These are phyloP conservation scores for Aspergillus aculeatus DNA, from an alignment of 2,329 filamentous ascomycete species.

Conservation along the genomic window DNA sequence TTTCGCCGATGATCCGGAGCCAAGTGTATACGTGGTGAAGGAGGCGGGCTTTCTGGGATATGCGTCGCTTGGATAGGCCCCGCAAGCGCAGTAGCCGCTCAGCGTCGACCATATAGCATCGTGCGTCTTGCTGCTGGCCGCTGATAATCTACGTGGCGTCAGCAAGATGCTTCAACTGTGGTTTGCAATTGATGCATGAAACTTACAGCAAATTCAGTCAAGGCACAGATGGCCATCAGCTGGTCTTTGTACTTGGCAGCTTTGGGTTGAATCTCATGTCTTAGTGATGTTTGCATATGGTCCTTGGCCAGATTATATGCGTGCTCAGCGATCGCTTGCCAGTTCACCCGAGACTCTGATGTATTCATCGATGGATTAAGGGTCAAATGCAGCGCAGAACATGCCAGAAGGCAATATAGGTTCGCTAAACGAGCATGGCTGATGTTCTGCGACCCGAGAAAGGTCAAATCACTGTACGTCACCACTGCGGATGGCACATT, in stretches of 20 bases:
- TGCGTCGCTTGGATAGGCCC: slow-evolving; percentile 35
- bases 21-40: slow-evolving; percentile 43
- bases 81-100: slow-evolving; percentile 38
- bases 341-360: slow-evolving; percentile 21
- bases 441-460: slow-evolving; percentile 26
- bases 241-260: slow-evolving; percentile 43
- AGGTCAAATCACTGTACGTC: slow-evolving; percentile 32
- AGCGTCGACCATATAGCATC: slow-evolving; percentile 40
- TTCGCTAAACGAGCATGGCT: slow-evolving; percentile 34
- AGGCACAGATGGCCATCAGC: slow-evolving; percentile 36
- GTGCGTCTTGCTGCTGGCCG: slow-evolving; percentile 33
- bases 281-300: slow-evolving; percentile 32
- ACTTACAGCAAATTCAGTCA: slow-evolving; percentile 35
- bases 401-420: slow-evolving; percentile 31
- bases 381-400: slow-evolving; percentile 28
- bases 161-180: slow-evolving; percentile 4
- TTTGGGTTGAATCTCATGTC: slow-evolving; percentile 28
- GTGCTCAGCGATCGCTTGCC: slow-evolving; percentile 25
- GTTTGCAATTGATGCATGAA: not conserved
- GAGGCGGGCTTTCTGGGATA: slow-evolving; percentile 39
- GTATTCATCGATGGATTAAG: slow-evolving; percentile 12
- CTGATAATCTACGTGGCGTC: slow-evolving; percentile 22
- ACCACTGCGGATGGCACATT: slow-evolving; percentile 32
- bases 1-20: slow-evolving; percentile 39
- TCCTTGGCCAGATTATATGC: slow-evolving; percentile 31